These are phyloP conservation scores for Rhizophora mangle DNA, from an alignment of 345 rosid genomes.

Conservation along the genomic window DNA sequence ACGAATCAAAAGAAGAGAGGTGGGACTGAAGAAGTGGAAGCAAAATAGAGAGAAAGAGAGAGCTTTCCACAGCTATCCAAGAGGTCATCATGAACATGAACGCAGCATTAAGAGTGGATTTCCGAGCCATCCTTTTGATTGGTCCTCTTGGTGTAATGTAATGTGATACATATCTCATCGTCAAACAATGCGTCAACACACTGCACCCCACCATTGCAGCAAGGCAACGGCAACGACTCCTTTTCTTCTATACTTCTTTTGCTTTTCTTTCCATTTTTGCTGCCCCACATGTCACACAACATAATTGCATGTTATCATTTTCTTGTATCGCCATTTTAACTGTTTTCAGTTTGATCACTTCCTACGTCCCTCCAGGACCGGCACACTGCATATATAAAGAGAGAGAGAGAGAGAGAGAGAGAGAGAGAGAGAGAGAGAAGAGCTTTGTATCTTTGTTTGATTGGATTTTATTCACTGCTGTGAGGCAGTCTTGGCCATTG, in stretches of 20 bases:
- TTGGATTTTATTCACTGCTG: conserved; percentile 40
- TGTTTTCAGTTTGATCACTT: conserved; percentile 11
- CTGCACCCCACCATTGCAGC: conserved; percentile 10
- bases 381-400: conserved; percentile 2
- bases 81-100: conserved; percentile 1
- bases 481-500: conserved; percentile 32
- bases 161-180: no score
- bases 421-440: background rate
- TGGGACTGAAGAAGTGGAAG: conserved; percentile 1
- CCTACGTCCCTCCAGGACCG: conserved; percentile 14
- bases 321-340: conserved; percentile 3
- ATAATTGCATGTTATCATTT: conserved; percentile 5
- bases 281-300: background rate
- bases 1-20: background rate
- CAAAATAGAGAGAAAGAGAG: background rate
- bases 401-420: background rate
- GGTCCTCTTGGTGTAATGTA: conserved; percentile 14
- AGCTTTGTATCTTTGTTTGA: conserved; percentile 13
- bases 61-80: conserved; percentile 15
- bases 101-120: conserved; percentile 7
- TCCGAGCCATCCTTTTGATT: conserved; percentile 21
- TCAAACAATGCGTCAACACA: background rate
- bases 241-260: background rate
- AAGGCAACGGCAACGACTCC: background rate
- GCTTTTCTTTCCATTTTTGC: background rate